A percentile compares a stretch with the other conserved stretches of the same genome.
These are phyloP conservation scores for Thalassia testudinum DNA, from an alignment of 116 monocot species.

Conservation along the genomic window DNA sequence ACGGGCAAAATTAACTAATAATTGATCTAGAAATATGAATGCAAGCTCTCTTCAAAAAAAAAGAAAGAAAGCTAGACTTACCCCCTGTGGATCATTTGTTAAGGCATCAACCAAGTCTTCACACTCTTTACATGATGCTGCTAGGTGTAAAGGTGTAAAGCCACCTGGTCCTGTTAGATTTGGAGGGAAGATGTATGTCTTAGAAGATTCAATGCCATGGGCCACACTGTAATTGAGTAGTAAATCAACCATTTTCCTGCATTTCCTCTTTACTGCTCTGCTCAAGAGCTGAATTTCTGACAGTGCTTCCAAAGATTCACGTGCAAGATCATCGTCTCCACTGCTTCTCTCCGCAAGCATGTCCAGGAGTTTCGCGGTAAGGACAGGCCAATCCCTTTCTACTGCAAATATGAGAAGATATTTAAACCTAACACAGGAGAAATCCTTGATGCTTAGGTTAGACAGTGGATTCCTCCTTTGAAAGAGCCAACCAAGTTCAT, in stretches of 20 bases:
- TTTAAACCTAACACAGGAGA: conserved; percentile 54
- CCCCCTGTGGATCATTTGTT: conserved; percentile 79
- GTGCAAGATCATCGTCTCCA: conserved; percentile 11
- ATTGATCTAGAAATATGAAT: too few relatives aligned
- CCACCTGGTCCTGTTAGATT: conserved; percentile 56
- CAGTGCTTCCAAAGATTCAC: conserved; percentile 44
- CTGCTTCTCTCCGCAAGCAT: conserved; percentile 33
- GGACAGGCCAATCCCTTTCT: conserved; percentile 52
- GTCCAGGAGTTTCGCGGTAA: conserved; percentile 46
- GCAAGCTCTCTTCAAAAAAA: too few relatives aligned
- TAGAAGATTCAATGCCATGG: conserved; percentile 9
- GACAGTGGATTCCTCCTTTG: conserved; percentile 27
- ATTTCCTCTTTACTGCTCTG: conserved; percentile 74
- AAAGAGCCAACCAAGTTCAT: conserved; percentile 95
- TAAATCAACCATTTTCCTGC: conserved; percentile 61
- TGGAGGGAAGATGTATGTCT: conserved; percentile 47
- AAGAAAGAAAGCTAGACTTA: conserved; percentile 4
- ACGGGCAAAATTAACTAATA: too few relatives aligned
- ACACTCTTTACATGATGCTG: conserved; percentile 43
- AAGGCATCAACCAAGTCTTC: conserved; percentile 70
- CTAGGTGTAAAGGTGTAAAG: conserved; percentile 66
- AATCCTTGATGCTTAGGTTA: conserved; percentile 11
- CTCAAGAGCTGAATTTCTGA: conserved; percentile 56
- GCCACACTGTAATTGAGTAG: conserved; percentile 46
- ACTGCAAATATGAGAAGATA: conserved; percentile 63